Evolutionary conservation across 352 stramenopile genomes (phyloP).

Genomic region (Pythium aphanidermatum): DNA sequence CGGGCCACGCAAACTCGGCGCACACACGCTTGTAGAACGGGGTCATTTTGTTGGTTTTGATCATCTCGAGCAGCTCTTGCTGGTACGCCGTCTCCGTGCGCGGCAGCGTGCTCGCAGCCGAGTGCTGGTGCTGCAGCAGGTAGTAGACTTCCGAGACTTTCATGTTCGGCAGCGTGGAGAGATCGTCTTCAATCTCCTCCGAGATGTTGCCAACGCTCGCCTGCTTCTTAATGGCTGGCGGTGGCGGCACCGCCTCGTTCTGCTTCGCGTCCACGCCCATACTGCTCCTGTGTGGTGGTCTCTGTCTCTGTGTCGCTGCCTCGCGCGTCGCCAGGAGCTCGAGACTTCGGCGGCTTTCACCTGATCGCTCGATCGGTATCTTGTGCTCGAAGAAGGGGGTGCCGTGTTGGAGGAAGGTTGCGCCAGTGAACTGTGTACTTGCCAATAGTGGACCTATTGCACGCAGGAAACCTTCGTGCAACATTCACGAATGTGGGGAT

Average conservation of each 20-base stretch:
- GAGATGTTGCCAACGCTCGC: conserved; percentile 78
- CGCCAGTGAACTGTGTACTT: too few relatives aligned
- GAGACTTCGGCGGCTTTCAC: not conserved
- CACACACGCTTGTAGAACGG: conserved; percentile 78
- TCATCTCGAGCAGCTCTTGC: conserved; percentile 54
- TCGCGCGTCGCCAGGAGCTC: too few relatives aligned
- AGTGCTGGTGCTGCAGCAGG: conserved; percentile 67
- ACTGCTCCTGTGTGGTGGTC: not conserved
- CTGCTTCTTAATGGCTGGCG: conserved; percentile 50
- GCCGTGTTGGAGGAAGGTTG: too few relatives aligned
- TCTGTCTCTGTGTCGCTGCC: not conserved
- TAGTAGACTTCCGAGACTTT: conserved; percentile 67
- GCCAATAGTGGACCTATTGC: not conserved
- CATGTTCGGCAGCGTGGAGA: conserved; percentile 78
- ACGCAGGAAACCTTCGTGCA: not conserved
- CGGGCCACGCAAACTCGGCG: conserved; percentile 59
- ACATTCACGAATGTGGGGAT: not conserved
- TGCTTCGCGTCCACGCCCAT: conserved; percentile 19
- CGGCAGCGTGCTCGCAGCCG: conserved; percentile 27
- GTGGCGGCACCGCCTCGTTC: conserved; percentile 5
- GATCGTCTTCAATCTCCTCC: conserved; percentile 81
- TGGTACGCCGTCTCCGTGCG: conserved; percentile 28
- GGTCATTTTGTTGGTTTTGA: conserved; percentile 62
- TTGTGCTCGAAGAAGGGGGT: not conserved
- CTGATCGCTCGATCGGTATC: not conserved